Conservation (phyloP, 345 rosid species). For the Nephelium lappaceum region DNA sequence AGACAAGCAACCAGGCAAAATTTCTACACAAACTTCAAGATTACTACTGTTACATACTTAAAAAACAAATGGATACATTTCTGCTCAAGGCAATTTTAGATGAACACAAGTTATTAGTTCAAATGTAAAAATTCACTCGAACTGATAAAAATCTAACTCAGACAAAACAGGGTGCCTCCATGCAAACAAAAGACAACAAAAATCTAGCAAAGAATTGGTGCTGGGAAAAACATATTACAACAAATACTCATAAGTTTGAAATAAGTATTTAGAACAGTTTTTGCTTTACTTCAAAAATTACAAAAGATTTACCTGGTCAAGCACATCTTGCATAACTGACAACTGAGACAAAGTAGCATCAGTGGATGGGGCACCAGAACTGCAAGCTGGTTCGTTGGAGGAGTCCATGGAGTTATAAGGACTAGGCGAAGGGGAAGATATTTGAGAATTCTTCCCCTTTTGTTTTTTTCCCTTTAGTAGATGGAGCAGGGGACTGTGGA, state of each 20-base stretch:
- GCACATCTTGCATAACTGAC: conserved; percentile 51
- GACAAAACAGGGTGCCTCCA: background rate
- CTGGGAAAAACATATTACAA: conserved; percentile 3
- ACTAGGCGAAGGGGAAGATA: conserved; percentile 49
- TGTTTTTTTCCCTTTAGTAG: conserved; percentile 56
- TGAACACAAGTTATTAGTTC: conserved; percentile 1
- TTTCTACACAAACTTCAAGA: background rate
- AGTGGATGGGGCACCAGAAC: conserved; percentile 38
- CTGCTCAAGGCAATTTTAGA: background rate
- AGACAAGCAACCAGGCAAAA: background rate
- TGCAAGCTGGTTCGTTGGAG: conserved; percentile 49
- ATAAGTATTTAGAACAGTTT: background rate
- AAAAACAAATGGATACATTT: background rate
- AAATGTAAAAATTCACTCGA: background rate
- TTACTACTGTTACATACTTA: background rate
- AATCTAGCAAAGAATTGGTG: conserved; percentile 8
- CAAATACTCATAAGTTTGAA: conserved; percentile 3
- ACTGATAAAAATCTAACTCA: background rate
- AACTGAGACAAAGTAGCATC: conserved; percentile 53
- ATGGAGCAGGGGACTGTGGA: conserved; percentile 39
- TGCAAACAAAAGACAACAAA: background rate
- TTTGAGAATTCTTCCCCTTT: conserved; percentile 56
- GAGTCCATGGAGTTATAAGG: conserved; percentile 64
- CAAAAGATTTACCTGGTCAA: conserved; percentile 54
- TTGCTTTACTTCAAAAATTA: background rate